Conservation (phyloP, 495 filamentous ascomycete genomes). For the Trichoderma orchidacearum region DNA sequence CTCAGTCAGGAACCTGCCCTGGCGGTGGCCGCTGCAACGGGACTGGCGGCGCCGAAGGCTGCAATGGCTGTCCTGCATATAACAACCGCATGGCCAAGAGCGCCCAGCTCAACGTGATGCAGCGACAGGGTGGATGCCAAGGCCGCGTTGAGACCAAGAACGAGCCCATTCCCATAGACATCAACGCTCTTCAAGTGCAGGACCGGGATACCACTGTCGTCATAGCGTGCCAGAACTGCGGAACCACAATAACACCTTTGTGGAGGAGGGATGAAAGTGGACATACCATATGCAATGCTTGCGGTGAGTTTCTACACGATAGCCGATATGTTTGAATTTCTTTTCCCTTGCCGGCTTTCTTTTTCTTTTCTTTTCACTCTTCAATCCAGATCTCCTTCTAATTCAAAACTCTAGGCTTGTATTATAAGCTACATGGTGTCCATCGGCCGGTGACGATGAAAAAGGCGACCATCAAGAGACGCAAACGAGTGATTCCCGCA, state of each 20-base stretch:
- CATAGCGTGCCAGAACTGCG: constrained; percentile 93
- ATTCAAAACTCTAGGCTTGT: too few relatives aligned
- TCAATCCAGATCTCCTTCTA: too few relatives aligned
- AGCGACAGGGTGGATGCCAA: constrained; percentile 21
- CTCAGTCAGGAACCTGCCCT: constrained; percentile 73
- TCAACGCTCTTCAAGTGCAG: constrained; percentile 29
- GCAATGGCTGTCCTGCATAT: constrained; percentile 89
- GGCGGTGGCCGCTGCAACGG: constrained; percentile 94
- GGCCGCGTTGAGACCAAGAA: constrained; percentile 13
- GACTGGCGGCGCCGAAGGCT: constrained; percentile 90
- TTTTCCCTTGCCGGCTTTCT: too few relatives aligned
- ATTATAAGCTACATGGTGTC: constrained; percentile 89
- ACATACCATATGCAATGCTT: constrained; percentile 97
- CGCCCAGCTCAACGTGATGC: constrained; percentile 49
- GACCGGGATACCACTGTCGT: constrained; percentile 50
- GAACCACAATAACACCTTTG: constrained; percentile 88
- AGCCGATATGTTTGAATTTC: not conserved
- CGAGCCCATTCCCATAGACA: constrained; percentile 28
- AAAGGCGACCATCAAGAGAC: constrained; percentile 88
- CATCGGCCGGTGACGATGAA: constrained; percentile 95
- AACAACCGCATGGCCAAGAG: constrained; percentile 94
- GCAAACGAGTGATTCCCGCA: constrained; percentile 89
- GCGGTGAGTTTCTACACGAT: constrained; percentile 50
- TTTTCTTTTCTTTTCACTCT: constrained; percentile 3
- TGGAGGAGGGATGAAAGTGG: constrained; percentile 93